Base-by-base conservation (phyloP, 2,329 filamentous ascomycete genomes). In the Fusarium pilosicola region DNA sequence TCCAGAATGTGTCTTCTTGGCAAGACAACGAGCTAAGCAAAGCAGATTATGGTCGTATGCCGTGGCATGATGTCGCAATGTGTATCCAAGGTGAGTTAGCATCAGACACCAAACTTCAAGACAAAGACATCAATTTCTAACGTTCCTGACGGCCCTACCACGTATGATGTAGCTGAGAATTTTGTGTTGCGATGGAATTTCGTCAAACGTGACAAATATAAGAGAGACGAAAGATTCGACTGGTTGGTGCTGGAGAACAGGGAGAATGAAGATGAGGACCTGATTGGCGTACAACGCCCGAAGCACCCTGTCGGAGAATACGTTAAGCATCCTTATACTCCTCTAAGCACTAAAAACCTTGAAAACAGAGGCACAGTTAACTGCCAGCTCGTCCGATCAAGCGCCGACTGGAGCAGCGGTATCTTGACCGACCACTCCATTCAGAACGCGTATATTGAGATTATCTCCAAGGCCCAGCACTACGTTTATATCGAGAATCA, bases 401-500 rank as follows among this genome's bases (percentile, higher is more conserved):
- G 94, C 71, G 90, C 90, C 49, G 96, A 98, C 81, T 98, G 96
- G 96, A 97, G 94, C 22, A 97, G 93, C 79, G 96, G 96, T 7
- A 96, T 98, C 68, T 82, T 97, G 46, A 91, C 87, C 0, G 95
- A 97, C 69, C 92, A 94, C 76, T 95, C 92, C 56, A 97, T 97
- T 65, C 94, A 96, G 76, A 97, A 94, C 76, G 94, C 95, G 0
- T 97, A 97, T 80, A 87, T 86, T 66, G 94, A 97, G 72, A 85
- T 97, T 36, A 98, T 98, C 77, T 87, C 92, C 57, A 94, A 94
- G 58, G 96, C 96, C 0, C 86, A 98, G 82, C 96, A 98, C 80
- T 98, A 91, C 76, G 93, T 99, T 30, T 99, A 98, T 84, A 97
- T 99, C 69, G 96, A 99, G 82, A 98, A 98, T 78, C 96, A 99